Conservation (phyloP, 129 eudicot species). For the Tagetes erecta region DNA sequence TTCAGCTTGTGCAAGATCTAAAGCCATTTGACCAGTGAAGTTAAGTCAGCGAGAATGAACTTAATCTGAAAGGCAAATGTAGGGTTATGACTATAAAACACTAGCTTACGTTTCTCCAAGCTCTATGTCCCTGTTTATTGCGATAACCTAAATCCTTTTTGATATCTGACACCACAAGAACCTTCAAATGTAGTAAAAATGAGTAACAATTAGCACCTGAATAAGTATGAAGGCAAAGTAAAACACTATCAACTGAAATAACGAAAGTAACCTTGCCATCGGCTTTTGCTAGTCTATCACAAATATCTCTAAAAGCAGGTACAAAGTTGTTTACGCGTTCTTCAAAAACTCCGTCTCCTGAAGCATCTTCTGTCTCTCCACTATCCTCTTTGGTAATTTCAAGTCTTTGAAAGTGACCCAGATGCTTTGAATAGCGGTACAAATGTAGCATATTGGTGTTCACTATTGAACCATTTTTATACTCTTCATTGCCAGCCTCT, state of each 20-base stretch:
- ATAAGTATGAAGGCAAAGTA: conserved; percentile 5
- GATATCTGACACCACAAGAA: conserved; percentile 77
- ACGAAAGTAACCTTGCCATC: conserved; percentile 62
- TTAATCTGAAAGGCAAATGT: conserved; percentile 10
- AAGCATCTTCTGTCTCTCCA: conserved; percentile 39
- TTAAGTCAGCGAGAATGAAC: conserved; percentile 13
- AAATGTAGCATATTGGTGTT: conserved; percentile 80
- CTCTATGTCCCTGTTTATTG: conserved; percentile 61
- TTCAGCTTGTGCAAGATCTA: conserved; percentile 71
- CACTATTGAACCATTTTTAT: conserved; percentile 50
- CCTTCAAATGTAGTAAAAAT: conserved; percentile 38
- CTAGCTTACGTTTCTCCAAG: conserved; percentile 78
- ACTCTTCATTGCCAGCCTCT: conserved; percentile 44
- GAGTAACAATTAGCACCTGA: conserved; percentile 10
- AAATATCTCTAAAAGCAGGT: conserved; percentile 68
- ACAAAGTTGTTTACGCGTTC: conserved; percentile 61
- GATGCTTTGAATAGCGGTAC: conserved; percentile 77
- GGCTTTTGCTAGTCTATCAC: conserved; percentile 84
- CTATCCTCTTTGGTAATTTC: conserved; percentile 74
- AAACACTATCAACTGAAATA: conserved; percentile 19
- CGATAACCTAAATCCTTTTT: conserved; percentile 75
- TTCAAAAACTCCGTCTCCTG: conserved; percentile 39
- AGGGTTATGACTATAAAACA: neutral
- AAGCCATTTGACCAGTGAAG: conserved; percentile 23
- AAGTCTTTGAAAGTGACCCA: conserved; percentile 80